Percentiles rank a stretch among this genome's conserved stretches.
phyloP scores from a whole-genome alignment of 495 filamentous ascomycete genomes.

The Podospora comata region DNA sequence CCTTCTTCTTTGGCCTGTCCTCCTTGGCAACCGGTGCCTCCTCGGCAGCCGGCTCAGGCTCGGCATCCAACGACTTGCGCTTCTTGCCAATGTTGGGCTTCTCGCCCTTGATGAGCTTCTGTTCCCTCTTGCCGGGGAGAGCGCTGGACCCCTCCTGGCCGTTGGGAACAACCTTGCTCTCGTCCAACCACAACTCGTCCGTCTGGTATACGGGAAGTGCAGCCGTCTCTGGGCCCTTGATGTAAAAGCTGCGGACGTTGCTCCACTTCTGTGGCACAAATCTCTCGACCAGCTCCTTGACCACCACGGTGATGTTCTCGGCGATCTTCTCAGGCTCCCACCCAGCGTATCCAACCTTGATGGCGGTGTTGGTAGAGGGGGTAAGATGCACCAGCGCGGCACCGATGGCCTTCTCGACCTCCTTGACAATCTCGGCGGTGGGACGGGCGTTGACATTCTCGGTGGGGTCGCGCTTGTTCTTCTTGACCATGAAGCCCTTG shows the following conservation, averaged over 20 bases:
- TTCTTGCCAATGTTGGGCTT: slow-evolving; percentile 64
- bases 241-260: slow-evolving; percentile 75
- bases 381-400: slow-evolving; percentile 58
- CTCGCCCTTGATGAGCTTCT: slow-evolving; percentile 44
- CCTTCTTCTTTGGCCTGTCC: slow-evolving; percentile 51
- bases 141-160: slow-evolving; percentile 50
- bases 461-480: slow-evolving; percentile 34
- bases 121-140: slow-evolving; percentile 30
- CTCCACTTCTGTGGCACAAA: slow-evolving; percentile 80
- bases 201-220: slow-evolving; percentile 91
- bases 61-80: slow-evolving; percentile 51
- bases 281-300: slow-evolving; percentile 64
- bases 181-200: slow-evolving; percentile 82
- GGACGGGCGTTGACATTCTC: slow-evolving; percentile 41
- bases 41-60: slow-evolving; percentile 42
- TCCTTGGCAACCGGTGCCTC: slow-evolving; percentile 42
- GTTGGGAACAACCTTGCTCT: slow-evolving; percentile 68
- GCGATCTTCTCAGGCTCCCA: slow-evolving; percentile 71
- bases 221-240: slow-evolving; percentile 82
- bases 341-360: slow-evolving; percentile 68
- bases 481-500: slow-evolving; percentile 39
- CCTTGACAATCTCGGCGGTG: slow-evolving; percentile 58
- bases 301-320: slow-evolving; percentile 74
- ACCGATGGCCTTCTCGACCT: slow-evolving; percentile 67
- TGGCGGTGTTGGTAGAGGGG: slow-evolving; percentile 35